A percentile compares a stretch with the other conserved stretches of the same genome.
These are phyloP conservation scores for Helotiales sp. DNA, from an alignment of 2,329 filamentous ascomycete genomes.

Conservation along the genomic window DNA sequence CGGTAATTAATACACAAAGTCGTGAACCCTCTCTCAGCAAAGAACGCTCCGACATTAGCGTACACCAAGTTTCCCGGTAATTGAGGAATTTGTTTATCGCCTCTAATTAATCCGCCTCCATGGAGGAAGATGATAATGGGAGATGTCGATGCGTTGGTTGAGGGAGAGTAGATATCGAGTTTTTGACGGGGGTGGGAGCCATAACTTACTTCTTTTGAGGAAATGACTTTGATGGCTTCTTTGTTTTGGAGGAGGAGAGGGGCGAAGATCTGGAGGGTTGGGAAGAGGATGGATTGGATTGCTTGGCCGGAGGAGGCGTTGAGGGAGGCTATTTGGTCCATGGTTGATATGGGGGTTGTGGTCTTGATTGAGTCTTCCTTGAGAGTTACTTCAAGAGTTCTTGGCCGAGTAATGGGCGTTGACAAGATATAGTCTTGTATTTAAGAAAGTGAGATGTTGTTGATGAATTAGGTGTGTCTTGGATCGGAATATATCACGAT, in stretches of 20 bases:
- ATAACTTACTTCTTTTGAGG: conserved; percentile 23
- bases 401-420: not conserved
- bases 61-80: conserved; percentile 28
- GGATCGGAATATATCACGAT: not conserved
- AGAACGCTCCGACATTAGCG: conserved; percentile 33
- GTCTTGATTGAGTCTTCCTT: not conserved
- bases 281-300: conserved; percentile 22
- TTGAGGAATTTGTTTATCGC: conserved; percentile 26
- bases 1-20: conserved; percentile 33
- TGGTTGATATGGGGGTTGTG: conserved; percentile 3
- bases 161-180: conserved; percentile 30
- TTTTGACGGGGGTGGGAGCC: conserved; percentile 32
- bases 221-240: conserved; percentile 26
- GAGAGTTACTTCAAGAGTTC: not conserved
- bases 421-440: too few species aligned
- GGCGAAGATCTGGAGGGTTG: conserved; percentile 28
- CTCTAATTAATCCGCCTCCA: conserved; percentile 31
- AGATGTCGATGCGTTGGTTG: conserved; percentile 8
- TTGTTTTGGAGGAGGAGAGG: conserved; percentile 28
- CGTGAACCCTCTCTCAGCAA: conserved; percentile 27
- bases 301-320: conserved; percentile 16
- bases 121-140: conserved; percentile 34
- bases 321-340: conserved; percentile 27
- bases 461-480: not conserved
- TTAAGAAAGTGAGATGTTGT: not conserved